These are phyloP conservation scores for Colletotrichum sp. DNA, from an alignment of 2,329 filamentous ascomycete genomes.

Conservation along the genomic window DNA sequence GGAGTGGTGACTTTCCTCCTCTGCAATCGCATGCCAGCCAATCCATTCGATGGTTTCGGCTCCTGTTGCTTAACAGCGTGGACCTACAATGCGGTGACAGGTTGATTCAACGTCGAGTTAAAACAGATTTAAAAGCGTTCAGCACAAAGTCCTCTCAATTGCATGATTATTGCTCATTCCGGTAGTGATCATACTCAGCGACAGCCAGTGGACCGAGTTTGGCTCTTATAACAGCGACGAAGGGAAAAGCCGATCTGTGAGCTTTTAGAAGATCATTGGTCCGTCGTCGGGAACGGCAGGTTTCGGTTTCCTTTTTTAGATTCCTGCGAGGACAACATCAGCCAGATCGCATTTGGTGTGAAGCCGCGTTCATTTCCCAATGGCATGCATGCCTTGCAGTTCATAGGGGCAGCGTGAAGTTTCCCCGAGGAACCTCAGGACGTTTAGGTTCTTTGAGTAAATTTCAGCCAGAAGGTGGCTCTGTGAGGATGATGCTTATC, in stretches of 20 bases:
- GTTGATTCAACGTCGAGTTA: no score
- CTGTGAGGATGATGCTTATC: background rate
- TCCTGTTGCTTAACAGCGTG: no score
- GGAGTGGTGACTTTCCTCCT: no score
- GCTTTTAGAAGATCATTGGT: background rate
- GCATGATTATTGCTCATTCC: background rate
- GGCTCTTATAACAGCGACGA: background rate
- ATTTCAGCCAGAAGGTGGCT: background rate
- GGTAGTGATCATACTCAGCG: background rate
- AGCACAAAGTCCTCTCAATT: background rate
- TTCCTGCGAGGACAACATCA: background rate
- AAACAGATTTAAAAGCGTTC: background rate
- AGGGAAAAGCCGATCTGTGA: background rate
- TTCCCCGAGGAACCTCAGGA: background rate
- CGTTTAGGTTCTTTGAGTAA: accelerated
- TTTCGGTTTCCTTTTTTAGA: background rate
- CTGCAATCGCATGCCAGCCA: no score
- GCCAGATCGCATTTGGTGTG: background rate
- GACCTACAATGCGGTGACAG: no score
- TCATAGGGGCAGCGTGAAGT: background rate
- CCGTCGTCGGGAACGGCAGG: background rate
- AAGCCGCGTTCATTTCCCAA: background rate
- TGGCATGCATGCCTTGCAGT: background rate
- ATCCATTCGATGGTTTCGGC: no score
- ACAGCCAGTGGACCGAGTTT: background rate